phyloP scores from a whole-genome alignment of 192 early-diverging fungal species.

The Backusella tuberculispora region DNA sequence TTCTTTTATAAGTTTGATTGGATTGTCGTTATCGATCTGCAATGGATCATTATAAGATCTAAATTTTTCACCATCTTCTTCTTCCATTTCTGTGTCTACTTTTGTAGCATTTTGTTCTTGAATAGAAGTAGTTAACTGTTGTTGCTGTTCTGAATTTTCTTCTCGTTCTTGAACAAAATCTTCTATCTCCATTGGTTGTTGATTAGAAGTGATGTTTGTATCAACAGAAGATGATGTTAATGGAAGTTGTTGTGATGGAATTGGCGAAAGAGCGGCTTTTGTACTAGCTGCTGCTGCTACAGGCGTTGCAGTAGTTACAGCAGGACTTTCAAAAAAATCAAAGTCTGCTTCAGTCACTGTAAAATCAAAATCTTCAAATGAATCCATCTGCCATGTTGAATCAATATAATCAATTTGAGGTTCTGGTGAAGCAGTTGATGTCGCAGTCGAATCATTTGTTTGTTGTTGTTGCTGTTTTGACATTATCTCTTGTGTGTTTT shows the following conservation, averaged over 20 bases:
- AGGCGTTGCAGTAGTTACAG: neutral
- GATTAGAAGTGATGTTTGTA: neutral
- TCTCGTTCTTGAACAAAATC: neutral
- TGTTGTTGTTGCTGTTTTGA: neutral
- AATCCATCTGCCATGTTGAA: conserved; percentile 1
- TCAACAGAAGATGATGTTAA: neutral
- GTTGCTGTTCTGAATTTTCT: neutral
- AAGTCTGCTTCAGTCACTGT: conserved; percentile 41
- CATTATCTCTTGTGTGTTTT: conserved; percentile 1
- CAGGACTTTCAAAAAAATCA: conserved; percentile 35
- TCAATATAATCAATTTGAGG: neutral
- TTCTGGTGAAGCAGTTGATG: neutral
- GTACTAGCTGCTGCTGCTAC: neutral
- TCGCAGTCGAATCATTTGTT: neutral
- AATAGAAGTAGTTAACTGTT: neutral
- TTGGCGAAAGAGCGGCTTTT: neutral
- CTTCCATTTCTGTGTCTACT: neutral
- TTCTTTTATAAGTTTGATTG: neutral
- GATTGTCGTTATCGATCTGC: neutral
- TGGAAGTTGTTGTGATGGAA: neutral
- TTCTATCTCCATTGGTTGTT: neutral
- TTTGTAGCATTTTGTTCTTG: neutral
- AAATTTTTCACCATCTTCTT: neutral
- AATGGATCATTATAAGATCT: neutral
- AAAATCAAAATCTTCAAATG: conserved; percentile 32